Evolutionary conservation across 1,284 basidiomycete species (phyloP), one percentile per base, ranked within the genome.

Genomic region (Austroboletus niveus): DNA sequence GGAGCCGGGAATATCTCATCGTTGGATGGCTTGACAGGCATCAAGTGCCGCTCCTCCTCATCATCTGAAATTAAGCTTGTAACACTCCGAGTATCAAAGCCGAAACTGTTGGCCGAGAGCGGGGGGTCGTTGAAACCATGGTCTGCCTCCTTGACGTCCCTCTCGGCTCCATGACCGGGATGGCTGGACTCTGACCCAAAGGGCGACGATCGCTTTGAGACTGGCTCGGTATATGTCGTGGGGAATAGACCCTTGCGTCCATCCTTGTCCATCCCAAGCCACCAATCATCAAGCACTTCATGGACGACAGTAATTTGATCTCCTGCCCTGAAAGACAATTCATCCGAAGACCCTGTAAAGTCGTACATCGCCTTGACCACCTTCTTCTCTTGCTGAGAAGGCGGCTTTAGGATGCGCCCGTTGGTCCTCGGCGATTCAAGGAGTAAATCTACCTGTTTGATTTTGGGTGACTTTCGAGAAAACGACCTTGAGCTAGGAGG

Each of bases 281-380:
- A 92, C 92, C 92, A 94, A 50, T 83, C 89, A 52, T 88, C 86
- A 34, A 89, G 73, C 0, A 92, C 86, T 66, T 92, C 88, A 36
- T 82, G 82, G 24, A 89, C 62, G 17, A 93, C 84, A 17, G 77
- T 67, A 51, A 94, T 86, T 57, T 89, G 81, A 45, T 87, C 85
- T 0, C 90, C 92, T 8, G 75, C 72, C 51, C 72, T 77, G 70
- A 94, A 86, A 32, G 78, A 78, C 41, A 94, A 73, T 67, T 94
- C 92, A 60, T 93, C 91, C 4, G 80, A 74, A 8, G 80, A 80
- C 0, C 82, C 87, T 0, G 74, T 69, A 66, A 90, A 94, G 63
- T 89, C 87, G 62, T 87, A 82, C 56, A 88, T 61, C 0, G 88
- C 91, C 45, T 82, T 78, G 47, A 89, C 85, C 20, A 80, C 53